Evolutionary conservation across 1,284 basidiomycete genomes (phyloP).

Genomic region (Vanrija sp.): DNA sequence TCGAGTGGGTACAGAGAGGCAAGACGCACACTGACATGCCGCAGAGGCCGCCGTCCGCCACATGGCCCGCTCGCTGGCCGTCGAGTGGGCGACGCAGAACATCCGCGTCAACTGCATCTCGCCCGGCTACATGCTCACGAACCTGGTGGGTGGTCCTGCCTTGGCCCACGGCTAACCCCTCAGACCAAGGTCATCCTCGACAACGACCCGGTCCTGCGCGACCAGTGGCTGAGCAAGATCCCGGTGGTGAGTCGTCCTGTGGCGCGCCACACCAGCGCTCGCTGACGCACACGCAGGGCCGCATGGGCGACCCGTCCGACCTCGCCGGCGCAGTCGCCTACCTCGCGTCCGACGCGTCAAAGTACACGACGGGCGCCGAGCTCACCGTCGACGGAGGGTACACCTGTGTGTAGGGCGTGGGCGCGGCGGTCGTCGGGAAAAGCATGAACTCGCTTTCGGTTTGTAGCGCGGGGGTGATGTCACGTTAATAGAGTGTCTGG

Average conservation of each 20-base stretch:
- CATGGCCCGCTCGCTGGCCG: conserved; percentile 55
- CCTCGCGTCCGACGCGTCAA: conserved; percentile 44
- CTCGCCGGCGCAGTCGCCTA: conserved; percentile 53
- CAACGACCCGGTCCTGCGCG: conserved; percentile 64
- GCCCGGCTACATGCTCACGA: conserved; percentile 3
- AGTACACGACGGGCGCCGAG: conserved; percentile 31
- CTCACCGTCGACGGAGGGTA: conserved; percentile 25
- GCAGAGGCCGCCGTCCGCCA: conserved; percentile 51
- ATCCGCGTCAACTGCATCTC: conserved; percentile 54
- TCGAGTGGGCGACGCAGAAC: conserved; percentile 55
- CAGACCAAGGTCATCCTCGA: conserved; percentile 74
- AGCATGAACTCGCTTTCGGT: neutral
- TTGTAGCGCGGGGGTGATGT: neutral
- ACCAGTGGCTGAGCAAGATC: conserved; percentile 84
- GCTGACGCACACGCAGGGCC: conserved; percentile 22
- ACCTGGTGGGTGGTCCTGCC: neutral
- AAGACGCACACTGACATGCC: conserved; percentile 1
- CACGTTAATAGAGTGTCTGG: neutral
- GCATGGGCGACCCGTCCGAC: conserved; percentile 52
- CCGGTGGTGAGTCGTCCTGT: conserved; percentile 65
- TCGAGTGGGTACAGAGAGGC: conserved; percentile 55
- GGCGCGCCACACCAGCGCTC: too few relatives aligned
- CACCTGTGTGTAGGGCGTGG: conserved; percentile 20
- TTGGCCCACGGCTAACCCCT: conserved; percentile 66
- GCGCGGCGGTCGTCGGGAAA: too few relatives aligned